phyloP scores from a whole-genome alignment of 2,329 filamentous ascomycete genomes.

The Penicillium sp. region DNA sequence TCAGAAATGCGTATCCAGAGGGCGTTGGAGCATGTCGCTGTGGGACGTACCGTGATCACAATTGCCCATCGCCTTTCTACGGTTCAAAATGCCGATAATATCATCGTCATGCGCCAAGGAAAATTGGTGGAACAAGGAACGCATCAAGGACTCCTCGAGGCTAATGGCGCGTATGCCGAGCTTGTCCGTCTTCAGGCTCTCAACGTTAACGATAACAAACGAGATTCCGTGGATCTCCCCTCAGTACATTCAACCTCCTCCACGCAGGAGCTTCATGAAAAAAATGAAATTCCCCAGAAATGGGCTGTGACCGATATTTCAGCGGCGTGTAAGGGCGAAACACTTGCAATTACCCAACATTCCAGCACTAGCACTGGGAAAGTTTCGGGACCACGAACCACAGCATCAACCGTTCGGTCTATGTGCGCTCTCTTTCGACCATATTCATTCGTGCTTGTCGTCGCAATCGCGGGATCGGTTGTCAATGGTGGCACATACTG shows the following conservation, averaged over 20 bases:
- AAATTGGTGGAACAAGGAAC: constrained; percentile 90
- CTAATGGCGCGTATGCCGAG: constrained; percentile 73
- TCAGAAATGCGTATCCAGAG: constrained; percentile 93
- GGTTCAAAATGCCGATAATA: constrained; percentile 91
- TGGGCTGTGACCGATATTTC: background rate
- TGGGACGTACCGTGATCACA: constrained; percentile 88
- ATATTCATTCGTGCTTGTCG: constrained; percentile 61
- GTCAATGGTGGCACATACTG: constrained; percentile 80
- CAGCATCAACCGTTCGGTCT: background rate
- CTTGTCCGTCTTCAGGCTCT: constrained; percentile 79
- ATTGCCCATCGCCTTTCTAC: constrained; percentile 95
- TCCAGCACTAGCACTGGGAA: background rate
- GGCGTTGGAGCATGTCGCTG: constrained; percentile 80
- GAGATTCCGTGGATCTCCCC: background rate
- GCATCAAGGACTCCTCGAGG: constrained; percentile 75
- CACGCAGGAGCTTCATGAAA: background rate
- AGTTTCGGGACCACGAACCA: background rate
- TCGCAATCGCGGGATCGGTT: constrained; percentile 44
- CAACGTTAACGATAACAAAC: constrained; percentile 22
- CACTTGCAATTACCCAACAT: background rate
- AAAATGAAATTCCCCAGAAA: background rate
- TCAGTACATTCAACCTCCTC: background rate
- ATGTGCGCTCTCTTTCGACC: background rate
- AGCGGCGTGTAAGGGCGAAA: background rate
- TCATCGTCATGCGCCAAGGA: constrained; percentile 85